Base-by-base conservation (phyloP, 805 yeast genomes). In the Sungouiozyma intestinalis region DNA sequence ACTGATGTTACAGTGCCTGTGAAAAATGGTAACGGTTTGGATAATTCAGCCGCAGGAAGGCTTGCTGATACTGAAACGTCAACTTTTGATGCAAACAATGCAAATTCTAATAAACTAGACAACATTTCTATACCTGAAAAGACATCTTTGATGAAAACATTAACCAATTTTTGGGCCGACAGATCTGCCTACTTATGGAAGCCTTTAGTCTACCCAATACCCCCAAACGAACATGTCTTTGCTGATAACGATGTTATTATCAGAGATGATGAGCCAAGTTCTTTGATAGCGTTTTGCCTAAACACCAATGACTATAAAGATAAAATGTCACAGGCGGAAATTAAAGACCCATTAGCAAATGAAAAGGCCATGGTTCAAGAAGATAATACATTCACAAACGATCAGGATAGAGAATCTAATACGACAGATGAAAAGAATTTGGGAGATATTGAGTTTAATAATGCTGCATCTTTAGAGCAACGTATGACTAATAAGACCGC, bases 111-210 rank as follows among this genome's bases (percentile, higher is more conserved):
- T 19, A 57, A 49, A 37, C 57, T 54, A 18, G 64, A 55, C 34
- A 50, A 58, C 3, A 44, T 24, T 15, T 62, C 66, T 2, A 74
- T 66, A 45, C 73, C 79, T 5, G 97, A 88, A 54, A 76, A 77
- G 49, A 75, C 79, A 17, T 81, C 96, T 1, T 62, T 92, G 31
- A 74, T 92, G 66, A 85, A 84, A 52, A 78, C 94, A 0, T 66
- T 94, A 43, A 76, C 94, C 0, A 85, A 80, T 52, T 92, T 92
- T 62, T 92, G 97, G 97, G 97, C 97, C 1, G 97, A 92, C 63
- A 68, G 98, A 53, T 85, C 97, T 1, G 92, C 97, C 0, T 81
- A 94, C 1, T 71, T 92, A 16, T 94, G 97, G 97, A 87, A 85
- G 49, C 94, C 96, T 0, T 67, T 92, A 29, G 81, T 76, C 16